phyloP scores from a whole-genome alignment of 139 green algal species.

The Edaphochlamys debaryana region DNA sequence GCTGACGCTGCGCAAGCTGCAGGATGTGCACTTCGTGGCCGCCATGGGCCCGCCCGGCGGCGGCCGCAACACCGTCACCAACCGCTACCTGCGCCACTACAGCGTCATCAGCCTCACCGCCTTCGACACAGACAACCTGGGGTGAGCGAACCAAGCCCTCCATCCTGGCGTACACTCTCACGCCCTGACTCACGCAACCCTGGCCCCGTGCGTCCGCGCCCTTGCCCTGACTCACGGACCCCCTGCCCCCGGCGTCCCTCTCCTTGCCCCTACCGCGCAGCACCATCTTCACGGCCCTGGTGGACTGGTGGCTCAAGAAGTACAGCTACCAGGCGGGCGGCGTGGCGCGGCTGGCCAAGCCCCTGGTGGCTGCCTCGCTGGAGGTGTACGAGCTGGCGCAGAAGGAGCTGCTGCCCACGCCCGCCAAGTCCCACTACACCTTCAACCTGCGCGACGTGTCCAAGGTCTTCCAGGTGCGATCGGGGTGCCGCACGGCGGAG shows the following conservation, averaged over 20 bases:
- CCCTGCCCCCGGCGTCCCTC: not conserved
- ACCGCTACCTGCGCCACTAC: constrained; percentile 76
- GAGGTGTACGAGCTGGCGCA: constrained; percentile 75
- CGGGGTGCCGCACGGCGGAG: not conserved
- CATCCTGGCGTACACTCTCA: too few relatives aligned
- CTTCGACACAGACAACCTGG: constrained; percentile 76
- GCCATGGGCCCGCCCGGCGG: constrained; percentile 81
- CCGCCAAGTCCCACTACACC: constrained; percentile 82
- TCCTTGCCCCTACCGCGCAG: constrained; percentile 17
- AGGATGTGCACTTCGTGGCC: constrained; percentile 74
- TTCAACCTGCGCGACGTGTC: constrained; percentile 83
- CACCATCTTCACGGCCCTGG: constrained; percentile 73
- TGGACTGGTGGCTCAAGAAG: constrained; percentile 77
- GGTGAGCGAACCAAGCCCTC: not conserved
- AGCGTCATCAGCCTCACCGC: constrained; percentile 67
- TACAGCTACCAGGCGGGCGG: constrained; percentile 59
- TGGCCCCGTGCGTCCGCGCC: too few relatives aligned
- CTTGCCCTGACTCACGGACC: too few relatives aligned
- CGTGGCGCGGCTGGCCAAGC: constrained; percentile 56
- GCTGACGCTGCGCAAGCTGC: constrained; percentile 63
- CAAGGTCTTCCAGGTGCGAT: constrained; percentile 78
- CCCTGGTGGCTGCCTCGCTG: constrained; percentile 68
- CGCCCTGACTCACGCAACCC: too few relatives aligned
- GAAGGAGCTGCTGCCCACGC: constrained; percentile 74
- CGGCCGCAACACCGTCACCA: constrained; percentile 76